Percentiles rank a stretch among this genome's conserved stretches.
phyloP scores from a whole-genome alignment of 192 early-diverging fungal species.

The Backusella parvicylindrica region DNA sequence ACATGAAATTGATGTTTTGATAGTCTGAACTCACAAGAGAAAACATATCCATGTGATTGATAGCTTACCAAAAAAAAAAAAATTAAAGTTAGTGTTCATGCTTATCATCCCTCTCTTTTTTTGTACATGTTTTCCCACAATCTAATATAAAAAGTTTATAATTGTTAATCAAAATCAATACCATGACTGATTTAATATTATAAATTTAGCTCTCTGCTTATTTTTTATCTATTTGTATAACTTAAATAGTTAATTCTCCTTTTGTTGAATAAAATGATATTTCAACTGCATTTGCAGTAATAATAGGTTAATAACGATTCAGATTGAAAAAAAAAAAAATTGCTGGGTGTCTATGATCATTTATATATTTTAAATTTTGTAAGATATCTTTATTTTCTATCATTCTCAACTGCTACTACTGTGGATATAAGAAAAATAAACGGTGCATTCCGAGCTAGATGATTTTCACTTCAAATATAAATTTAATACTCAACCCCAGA shows the following conservation, averaged over 20 bases:
- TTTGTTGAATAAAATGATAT: background rate
- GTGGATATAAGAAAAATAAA: background rate
- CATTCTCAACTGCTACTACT: background rate
- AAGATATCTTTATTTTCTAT: background rate
- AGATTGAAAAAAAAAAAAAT: background rate
- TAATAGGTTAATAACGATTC: background rate
- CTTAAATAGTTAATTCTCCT: background rate
- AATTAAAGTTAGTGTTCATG: background rate
- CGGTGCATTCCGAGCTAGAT: background rate
- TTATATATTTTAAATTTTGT: background rate
- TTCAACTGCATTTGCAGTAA: background rate
- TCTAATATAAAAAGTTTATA: background rate
- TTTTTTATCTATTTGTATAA: background rate
- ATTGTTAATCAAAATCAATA: background rate
- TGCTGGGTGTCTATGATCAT: background rate
- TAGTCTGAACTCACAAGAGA: background rate
- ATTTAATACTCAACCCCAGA: background rate
- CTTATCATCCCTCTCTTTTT: background rate
- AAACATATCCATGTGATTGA: background rate
- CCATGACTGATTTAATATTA: background rate
- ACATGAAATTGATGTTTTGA: slow-evolving; percentile 4
- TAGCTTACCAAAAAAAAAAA: background rate
- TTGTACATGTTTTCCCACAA: background rate
- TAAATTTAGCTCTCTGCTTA: background rate
- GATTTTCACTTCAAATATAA: background rate